Base-by-base conservation (phyloP, 345 rosid genomes). In the Bruguiera parviflora region DNA sequence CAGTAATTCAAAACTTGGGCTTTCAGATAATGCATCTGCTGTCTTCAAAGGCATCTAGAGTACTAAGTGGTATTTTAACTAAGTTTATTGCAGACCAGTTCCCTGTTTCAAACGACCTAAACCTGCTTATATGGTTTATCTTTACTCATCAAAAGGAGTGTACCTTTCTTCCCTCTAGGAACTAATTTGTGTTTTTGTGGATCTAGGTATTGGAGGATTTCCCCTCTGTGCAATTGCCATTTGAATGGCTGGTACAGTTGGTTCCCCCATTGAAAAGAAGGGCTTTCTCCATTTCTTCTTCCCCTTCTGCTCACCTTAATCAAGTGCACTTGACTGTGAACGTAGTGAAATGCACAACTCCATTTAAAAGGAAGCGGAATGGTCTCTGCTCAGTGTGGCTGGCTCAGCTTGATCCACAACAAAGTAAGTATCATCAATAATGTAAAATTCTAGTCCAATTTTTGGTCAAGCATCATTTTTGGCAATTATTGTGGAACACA, bases 301-400 rank as follows among this genome's bases (percentile, higher is more conserved):
- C 99, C 53, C 89, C 80, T 75, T 81, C 77, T 51, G 96, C 88
- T 35, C 96, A 92, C 67, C 96, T 92, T 20, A 79, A 69, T 77
- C 91, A 88, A 87, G 89, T 90, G 52, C 97, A 92, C 79, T 82
- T 95, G 80, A 95, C 97, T 8, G 88, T 95, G 77, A 84, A 80
- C 78, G 68, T 89, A 18, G 96, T 92, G 13, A 87, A 92, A 53
- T 95, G 93, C 96, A 85, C 68, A 64, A 95, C 97, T 2, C 97
- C 99, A 57, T 92, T 81, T 73, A 90, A 92, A 81, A 84, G 96
- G 85, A 79, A 84, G 74, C 79, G 82, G 35, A 62, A 20, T 6
- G 99, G 99, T 66, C 93, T 95, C 64, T 95, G 99, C 81, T 95
- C 99, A 49, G 72, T 82, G 20, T 90, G 97, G 99, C 93, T 92